Evolutionary conservation across 2,329 filamentous ascomycete genomes (phyloP), one percentile per base, ranked within the genome.

Genomic region (Cordyceps cateniannulata): DNA sequence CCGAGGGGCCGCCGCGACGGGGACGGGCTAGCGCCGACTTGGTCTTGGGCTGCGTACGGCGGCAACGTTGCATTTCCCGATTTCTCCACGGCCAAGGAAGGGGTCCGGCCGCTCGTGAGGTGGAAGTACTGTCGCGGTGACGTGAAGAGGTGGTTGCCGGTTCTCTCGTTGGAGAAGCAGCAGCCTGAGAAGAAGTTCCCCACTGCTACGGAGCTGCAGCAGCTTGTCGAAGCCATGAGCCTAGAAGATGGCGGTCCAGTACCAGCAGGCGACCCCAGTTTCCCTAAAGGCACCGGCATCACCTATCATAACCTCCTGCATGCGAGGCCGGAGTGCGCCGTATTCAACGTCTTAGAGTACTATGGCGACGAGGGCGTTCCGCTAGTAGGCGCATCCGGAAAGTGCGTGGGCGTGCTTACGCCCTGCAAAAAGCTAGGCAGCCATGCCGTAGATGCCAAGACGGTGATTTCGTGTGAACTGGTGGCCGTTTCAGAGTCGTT

Each of bases 301-400:
- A n/a, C 27, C 2, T 22, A 53, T 8, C 58, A 54, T 22, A 29
- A 60, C 29, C 16, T 60, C 12, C 42, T 60, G 16, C 58, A 60
- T 29, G 49, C 58, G 42, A 49, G 58, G 10, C 58, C 58, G 6
- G 49, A 60, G 18, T 49, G 58, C 5, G 58, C 58, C 16, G 49
- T 60, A 14, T 60, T 60, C 22, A 53, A 53, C 20, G 49, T 53
- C 9, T 10, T 60, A 2, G 49, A 60, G 9, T 60, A 53, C 29
- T 60, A 53, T 40, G 58, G 58, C 12, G 58, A 60, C n/a, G 58
- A 53, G 27, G 58, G 58, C 3, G 58, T 60, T 24, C 58, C 58
- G 24, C 40, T 60, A 4, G 58, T 24, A 1, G 49, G 50, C 16
- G 50, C 50, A 24, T 60, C 58, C 5, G 58, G 42, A 18, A 49